Percentiles rank a stretch among this genome's conserved stretches.
Conservation (phyloP, 495 filamentous ascomycete genomes). For the Penicillium coprophilum region DNA sequence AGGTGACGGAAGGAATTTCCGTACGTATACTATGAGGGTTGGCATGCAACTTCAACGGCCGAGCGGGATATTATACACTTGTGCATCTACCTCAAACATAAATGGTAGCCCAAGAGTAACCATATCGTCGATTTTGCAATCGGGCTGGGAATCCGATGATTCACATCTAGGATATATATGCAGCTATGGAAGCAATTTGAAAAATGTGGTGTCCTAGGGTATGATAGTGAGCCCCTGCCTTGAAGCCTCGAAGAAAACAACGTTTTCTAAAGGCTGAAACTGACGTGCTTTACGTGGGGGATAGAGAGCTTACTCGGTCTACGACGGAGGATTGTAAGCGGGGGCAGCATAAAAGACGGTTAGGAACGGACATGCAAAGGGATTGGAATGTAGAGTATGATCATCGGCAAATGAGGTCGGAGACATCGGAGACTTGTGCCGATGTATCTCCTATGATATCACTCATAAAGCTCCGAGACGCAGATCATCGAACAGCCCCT, state of each 20-base stretch:
- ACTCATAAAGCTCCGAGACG: constrained; percentile 6
- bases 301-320: constrained; percentile 9
- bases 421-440: constrained; percentile 6
- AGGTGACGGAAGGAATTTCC: constrained; percentile 17
- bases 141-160: not conserved
- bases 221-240: not conserved
- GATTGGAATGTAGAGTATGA: constrained; percentile 13
- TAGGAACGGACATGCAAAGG: constrained; percentile 13
- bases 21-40: constrained; percentile 1
- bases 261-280: constrained; percentile 2
- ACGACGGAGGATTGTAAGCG: constrained; percentile 9
- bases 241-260: not conserved
- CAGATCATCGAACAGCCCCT: constrained; percentile 1
- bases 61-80: constrained; percentile 3
- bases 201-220: not conserved
- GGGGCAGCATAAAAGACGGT: not conserved
- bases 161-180: not conserved
- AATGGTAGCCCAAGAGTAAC: not conserved
- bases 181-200: not conserved
- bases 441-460: constrained; percentile 12
- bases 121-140: not conserved
- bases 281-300: constrained; percentile 12
- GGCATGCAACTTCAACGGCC: constrained; percentile 9
- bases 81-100: not conserved
- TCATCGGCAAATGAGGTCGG: constrained; percentile 3